phyloP scores from a whole-genome alignment of 2,329 filamentous ascomycete genomes.

The Dothideomycetidae sp. region DNA sequence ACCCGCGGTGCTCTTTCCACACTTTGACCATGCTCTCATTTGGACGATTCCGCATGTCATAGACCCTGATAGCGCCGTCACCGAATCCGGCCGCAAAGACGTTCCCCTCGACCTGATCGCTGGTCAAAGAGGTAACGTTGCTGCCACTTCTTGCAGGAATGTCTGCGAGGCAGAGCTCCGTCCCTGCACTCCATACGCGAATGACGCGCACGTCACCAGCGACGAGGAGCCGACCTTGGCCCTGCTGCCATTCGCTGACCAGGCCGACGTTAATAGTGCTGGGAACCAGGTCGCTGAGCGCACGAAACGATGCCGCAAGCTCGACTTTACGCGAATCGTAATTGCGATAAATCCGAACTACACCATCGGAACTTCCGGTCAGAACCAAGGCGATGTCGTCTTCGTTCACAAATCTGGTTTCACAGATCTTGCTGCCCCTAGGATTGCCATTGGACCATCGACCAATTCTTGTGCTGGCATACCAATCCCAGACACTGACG shows the following conservation, averaged over 20 bases:
- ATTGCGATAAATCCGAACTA: slow-evolving; percentile 82
- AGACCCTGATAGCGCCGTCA: slow-evolving; percentile 85
- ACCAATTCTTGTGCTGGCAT: slow-evolving; percentile 56
- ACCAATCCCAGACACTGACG: slow-evolving; percentile 84
- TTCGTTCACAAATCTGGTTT: slow-evolving; percentile 95
- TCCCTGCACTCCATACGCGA: slow-evolving; percentile 86
- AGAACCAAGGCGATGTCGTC: slow-evolving; percentile 91
- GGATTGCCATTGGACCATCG: slow-evolving; percentile 94
- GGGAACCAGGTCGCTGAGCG: slow-evolving; percentile 82
- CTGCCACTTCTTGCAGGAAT: slow-evolving; percentile 89
- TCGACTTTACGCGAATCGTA: slow-evolving; percentile 73
- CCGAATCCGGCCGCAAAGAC: slow-evolving; percentile 94
- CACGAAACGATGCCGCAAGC: slow-evolving; percentile 81
- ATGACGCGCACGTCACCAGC: slow-evolving; percentile 94
- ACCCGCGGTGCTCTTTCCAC: slow-evolving; percentile 92
- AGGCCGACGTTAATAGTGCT: slow-evolving; percentile 78
- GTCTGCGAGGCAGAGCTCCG: slow-evolving; percentile 82
- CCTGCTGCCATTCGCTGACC: slow-evolving; percentile 98
- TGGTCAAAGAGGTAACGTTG: slow-evolving; percentile 89
- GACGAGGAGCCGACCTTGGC: slow-evolving; percentile 87
- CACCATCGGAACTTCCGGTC: slow-evolving; percentile 88
- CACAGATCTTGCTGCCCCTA: slow-evolving; percentile 76
- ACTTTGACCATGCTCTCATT: slow-evolving; percentile 88
- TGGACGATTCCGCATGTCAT: slow-evolving; percentile 67
- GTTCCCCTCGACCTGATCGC: slow-evolving; percentile 94